Evolutionary conservation across 257 asterid genomes (phyloP), one percentile per base, ranked within the genome.

Genomic region (Rubia yunnanensis): DNA sequence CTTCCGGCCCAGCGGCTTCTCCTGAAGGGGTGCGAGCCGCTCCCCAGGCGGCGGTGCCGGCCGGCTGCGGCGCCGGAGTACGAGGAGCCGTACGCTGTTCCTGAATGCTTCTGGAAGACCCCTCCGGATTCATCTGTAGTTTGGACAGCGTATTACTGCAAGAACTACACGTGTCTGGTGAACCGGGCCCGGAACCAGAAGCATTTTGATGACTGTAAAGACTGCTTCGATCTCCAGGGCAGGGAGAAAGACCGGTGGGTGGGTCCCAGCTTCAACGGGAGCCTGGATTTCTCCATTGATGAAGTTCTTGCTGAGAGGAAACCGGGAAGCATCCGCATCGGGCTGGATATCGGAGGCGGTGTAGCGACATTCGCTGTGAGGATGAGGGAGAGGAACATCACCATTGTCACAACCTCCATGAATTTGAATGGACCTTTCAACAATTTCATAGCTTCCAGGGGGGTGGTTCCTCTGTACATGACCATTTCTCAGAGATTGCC

Each of bases 271-370:
- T 3, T 44, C 5, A 14, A 60, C 1, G 72, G 63, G 10, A 58
- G 69, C 64, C 84, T 85, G 28, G 87, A 88, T 62, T 84, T 85
- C 81, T 24, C 85, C 35, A 77, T 85, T n/a, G 91, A 88, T 58
- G 85, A 85, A 34, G 96, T 85, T 20, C 75, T 85, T 7, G 84
- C 79, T 1, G 72, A 41, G 18, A 77, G 68, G 59, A 71, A 67
- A n/a, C 74, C 84, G 0, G 95, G 95, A 1, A 68, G 85, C 8
- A 59, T 85, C 13, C 74, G 89, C 55, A 82, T 83, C 10, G 95
- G 95, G 9, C 87, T 87, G 10, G 95, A 87, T 72, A 83, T 88
- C 24, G 96, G 96, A 13, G 95, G 95, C 7, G 96, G 95, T 1
- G 85, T 75, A 73, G 95, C 84, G 22, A 88, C 92, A 26, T 88